These are phyloP conservation scores for Rhizopogon salebrosus DNA, from an alignment of 768 basidiomycete species.

Conservation along the genomic window DNA sequence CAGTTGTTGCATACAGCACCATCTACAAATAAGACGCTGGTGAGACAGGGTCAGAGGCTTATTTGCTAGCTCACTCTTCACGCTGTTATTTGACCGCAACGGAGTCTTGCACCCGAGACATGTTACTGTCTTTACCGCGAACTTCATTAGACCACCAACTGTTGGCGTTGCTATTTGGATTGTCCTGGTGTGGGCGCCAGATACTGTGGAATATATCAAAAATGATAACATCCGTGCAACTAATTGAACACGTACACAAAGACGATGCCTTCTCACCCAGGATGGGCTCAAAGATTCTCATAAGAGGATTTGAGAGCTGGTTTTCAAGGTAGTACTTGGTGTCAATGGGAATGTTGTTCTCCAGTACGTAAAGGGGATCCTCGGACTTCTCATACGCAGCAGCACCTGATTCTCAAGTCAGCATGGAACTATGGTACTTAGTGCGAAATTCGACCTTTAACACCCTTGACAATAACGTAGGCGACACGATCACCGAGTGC, in stretches of 20 bases:
- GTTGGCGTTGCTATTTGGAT: slow-evolving; percentile 97
- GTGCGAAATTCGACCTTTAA: slow-evolving; percentile 60
- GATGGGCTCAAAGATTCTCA: slow-evolving; percentile 98
- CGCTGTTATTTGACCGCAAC: slow-evolving; percentile 70
- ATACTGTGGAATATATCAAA: slow-evolving; percentile 47
- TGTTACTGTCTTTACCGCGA: slow-evolving; percentile 92
- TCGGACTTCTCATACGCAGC: slow-evolving; percentile 99
- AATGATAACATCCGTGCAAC: slow-evolving; percentile 2
- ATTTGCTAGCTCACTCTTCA: slow-evolving; percentile 43
- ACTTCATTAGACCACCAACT: slow-evolving; percentile 96
- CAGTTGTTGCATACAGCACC: slow-evolving; percentile 96
- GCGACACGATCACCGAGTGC: slow-evolving; percentile 98
- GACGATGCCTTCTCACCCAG: slow-evolving; percentile 87
- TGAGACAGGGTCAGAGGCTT: background rate
- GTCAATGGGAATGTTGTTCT: slow-evolving; percentile 97
- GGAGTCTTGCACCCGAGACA: slow-evolving; percentile 96
- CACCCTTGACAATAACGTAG: slow-evolving; percentile 96
- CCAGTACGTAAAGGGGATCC: slow-evolving; percentile 94
- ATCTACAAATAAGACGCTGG: slow-evolving; percentile 38
- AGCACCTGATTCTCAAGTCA: slow-evolving; percentile 53
- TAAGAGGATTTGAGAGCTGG: slow-evolving; percentile 91
- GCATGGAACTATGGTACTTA: background rate
- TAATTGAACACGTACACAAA: slow-evolving; percentile 49
- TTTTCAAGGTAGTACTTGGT: slow-evolving; percentile 98
- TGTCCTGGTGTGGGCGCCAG: slow-evolving; percentile 92